phyloP scores from a whole-genome alignment of 179 eudicot species.

The Corrigiola litoralis region DNA sequence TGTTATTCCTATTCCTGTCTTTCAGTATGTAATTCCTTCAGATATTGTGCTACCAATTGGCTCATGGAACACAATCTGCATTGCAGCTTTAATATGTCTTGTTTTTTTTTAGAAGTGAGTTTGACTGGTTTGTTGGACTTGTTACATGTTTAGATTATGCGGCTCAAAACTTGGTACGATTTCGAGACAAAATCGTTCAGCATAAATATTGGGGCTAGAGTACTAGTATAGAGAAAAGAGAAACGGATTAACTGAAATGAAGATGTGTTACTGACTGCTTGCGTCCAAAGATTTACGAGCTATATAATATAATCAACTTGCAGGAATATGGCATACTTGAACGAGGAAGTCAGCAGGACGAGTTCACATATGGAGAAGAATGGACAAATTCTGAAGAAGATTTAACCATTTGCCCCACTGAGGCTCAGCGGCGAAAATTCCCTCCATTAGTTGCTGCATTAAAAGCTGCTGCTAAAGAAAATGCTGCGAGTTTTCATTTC shows the following conservation, averaged over 20 bases:
- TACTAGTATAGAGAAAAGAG: too few species aligned
- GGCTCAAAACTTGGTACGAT: too few species aligned
- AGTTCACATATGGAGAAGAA: slow-evolving; percentile 5
- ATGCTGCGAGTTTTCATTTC: slow-evolving; percentile 81
- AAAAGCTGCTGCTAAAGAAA: slow-evolving; percentile 63
- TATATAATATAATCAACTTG: slow-evolving; percentile 2
- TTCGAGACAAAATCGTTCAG: too few species aligned
- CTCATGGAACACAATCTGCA: too few species aligned
- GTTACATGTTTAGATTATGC: too few species aligned
- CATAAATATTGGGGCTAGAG: too few species aligned
- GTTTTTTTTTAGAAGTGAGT: too few species aligned
- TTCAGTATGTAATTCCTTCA: too few species aligned
- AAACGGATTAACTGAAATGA: neutral
- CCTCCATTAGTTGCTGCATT: slow-evolving; percentile 70
- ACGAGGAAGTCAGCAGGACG: slow-evolving; percentile 23
- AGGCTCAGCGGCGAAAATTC: slow-evolving; percentile 15
- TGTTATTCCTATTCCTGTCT: too few species aligned
- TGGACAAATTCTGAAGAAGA: slow-evolving; percentile 12
- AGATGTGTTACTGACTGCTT: neutral
- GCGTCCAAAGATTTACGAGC: neutral
- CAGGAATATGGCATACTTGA: slow-evolving; percentile 37
- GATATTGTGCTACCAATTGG: too few species aligned
- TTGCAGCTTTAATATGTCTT: too few species aligned
- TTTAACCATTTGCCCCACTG: neutral
- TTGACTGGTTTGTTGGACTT: too few species aligned